Conservation (phyloP, 2,329 filamentous ascomycete species). For the Cordyceps cicadae region DNA sequence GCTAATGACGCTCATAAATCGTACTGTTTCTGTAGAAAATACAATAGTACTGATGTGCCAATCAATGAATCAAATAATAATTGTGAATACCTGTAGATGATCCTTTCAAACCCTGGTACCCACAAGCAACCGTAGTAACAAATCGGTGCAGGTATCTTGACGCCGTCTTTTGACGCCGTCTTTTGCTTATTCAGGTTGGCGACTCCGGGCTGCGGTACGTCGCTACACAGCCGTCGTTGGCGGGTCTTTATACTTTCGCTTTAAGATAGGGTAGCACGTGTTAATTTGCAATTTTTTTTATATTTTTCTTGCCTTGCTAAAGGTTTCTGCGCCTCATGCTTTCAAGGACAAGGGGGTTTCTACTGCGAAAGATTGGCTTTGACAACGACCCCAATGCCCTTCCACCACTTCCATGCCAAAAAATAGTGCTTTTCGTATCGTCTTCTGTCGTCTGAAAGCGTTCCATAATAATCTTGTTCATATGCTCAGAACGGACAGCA, state of each 20-base stretch:
- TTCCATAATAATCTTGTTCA: background rate
- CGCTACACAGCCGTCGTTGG: too few relatives aligned
- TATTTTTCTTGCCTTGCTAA: background rate
- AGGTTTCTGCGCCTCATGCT: background rate
- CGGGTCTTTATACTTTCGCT: background rate
- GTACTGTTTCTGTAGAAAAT: background rate
- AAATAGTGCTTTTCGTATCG: background rate
- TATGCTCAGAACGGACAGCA: background rate
- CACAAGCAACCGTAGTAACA: too few relatives aligned
- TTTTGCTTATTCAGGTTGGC: too few relatives aligned
- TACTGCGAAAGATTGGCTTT: background rate
- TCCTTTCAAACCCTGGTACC: too few relatives aligned
- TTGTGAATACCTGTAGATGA: background rate
- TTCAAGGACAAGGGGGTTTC: slow-evolving; percentile 2
- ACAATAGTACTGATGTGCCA: background rate
- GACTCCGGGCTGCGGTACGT: background rate
- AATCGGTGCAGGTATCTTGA: too few relatives aligned
- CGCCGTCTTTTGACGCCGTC: too few relatives aligned
- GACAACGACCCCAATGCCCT: background rate
- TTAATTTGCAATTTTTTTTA: slow-evolving; percentile 5
- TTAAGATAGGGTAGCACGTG: background rate
- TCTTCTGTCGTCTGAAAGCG: background rate
- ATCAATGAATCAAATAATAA: background rate
- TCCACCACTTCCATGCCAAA: slow-evolving; percentile 2
- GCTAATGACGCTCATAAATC: background rate